Evolutionary conservation across 225 moss, liverwort and hornwort species (phyloP).

Genomic region (Neckera pumila): DNA sequence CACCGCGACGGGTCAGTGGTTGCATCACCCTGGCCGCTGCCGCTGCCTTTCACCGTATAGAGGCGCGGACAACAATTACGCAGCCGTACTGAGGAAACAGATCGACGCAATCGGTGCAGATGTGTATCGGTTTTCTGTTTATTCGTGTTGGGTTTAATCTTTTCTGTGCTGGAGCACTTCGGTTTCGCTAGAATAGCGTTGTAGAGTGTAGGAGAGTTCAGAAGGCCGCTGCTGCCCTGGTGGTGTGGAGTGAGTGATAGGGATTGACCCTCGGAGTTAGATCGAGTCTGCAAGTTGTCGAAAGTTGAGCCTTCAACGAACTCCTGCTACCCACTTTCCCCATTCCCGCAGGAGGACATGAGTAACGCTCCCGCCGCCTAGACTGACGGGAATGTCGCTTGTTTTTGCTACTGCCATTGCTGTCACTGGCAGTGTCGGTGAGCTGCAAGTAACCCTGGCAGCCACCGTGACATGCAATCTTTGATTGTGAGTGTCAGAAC

Average conservation of each 20-base stretch:
- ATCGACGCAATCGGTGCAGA: no score
- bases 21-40: neutral
- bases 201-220: no score
- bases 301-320: neutral
- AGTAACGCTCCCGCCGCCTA: neutral
- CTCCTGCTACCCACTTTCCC: neutral
- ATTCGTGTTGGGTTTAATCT: neutral
- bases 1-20: neutral
- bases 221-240: neutral
- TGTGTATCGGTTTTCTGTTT: no score
- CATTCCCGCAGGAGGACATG: neutral
- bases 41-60: neutral
- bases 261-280: neutral
- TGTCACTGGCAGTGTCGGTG: no score
- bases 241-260: neutral
- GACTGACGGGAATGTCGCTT: no score
- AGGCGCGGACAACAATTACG: neutral
- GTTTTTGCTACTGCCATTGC: neutral
- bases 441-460: neutral
- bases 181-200: no score
- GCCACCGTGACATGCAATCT: neutral
- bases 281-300: neutral
- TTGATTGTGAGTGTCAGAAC: neutral
- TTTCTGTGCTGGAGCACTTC: neutral
- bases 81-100: neutral